Base-by-base conservation (phyloP, 2,329 filamentous ascomycete species). In the Aspergillus alliaceus region DNA sequence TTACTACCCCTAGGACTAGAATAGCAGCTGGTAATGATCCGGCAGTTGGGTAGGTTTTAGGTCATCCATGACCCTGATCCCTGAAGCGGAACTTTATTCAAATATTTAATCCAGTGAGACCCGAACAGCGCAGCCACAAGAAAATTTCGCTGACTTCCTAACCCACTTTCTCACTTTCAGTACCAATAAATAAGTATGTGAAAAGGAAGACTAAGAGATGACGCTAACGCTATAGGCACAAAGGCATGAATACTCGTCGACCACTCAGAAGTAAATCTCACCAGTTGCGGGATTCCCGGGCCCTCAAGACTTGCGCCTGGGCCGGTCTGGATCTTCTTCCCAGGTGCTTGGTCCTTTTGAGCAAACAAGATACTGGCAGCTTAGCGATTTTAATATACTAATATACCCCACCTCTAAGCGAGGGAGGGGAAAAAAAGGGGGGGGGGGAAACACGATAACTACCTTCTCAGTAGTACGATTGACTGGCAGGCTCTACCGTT, bases 241-340 rank as follows among this genome's bases (percentile, higher is more conserved):
- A 46, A 24, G 11, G 24, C 39, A 42, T 24, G 39, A 11, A 24
- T 24, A 24, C 9, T n/a, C 20, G 12, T 11, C 9, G 12, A 15
- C 39, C 39, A 24, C 39, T 22, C 12, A 24, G 35, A 20, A 39
- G 5, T 24, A n/a, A 44, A 42, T 22, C 15, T 14, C 14, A 27
- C 24, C 6, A 27, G 14, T 44, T 44, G 22, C 40, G 40, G 40
- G 12, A 27, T 44, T n/a, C 5, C 22, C 22, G 14, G 40, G 20
- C 40, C 40, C 24, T 25, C 22, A 47, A 52, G 48, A 52, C 54
- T 51, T 24, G 53, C 24, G 27, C 40, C 56, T 58, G 25, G 56
- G 22, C 52, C 56, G 56, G 56, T 56, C 56, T 58, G 56, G 37
- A 40, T 24, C 37, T 40, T 39, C 35, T 12, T 40, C 37, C 12